Conservation (phyloP, 441 rosid genomes). For the Pelargonium myrrhifolium region DNA sequence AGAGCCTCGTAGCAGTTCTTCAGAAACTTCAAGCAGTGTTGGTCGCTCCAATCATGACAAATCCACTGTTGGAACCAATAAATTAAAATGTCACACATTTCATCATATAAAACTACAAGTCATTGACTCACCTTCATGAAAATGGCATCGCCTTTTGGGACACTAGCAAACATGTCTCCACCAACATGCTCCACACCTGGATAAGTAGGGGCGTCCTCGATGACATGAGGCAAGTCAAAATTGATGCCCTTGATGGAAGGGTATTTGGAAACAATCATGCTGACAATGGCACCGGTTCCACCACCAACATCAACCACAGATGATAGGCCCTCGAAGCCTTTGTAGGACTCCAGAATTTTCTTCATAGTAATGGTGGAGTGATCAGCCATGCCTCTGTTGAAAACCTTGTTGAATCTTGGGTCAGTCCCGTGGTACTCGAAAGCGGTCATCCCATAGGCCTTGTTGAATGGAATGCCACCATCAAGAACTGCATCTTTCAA, state of each 20-base stretch:
- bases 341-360: slow-evolving; percentile 12
- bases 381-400: slow-evolving; percentile 8
- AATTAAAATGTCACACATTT: too few relatives aligned
- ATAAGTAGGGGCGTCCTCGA: slow-evolving; percentile 13
- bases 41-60: slow-evolving; percentile 41
- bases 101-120: not conserved
- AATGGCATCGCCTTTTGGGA: slow-evolving; percentile 12
- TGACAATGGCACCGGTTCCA: slow-evolving; percentile 3
- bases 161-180: slow-evolving; percentile 13
- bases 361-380: not conserved
- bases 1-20: slow-evolving; percentile 36
- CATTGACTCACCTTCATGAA: slow-evolving; percentile 11
- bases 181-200: slow-evolving; percentile 14
- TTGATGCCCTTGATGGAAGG: slow-evolving; percentile 14
- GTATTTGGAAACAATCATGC: slow-evolving; percentile 11
- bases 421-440: slow-evolving; percentile 8
- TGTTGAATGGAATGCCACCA: slow-evolving; percentile 11
- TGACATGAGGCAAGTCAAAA: slow-evolving; percentile 12
- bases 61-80: slow-evolving; percentile 15
- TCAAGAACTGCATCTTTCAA: slow-evolving; percentile 10
- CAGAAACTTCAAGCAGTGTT: slow-evolving; percentile 31
- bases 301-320: slow-evolving; percentile 10
- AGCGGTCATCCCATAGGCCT: slow-evolving; percentile 10
- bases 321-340: not conserved
- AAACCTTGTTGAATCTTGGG: slow-evolving; percentile 2